These are phyloP conservation scores for Didymella lethalis DNA, from an alignment of 2,329 filamentous ascomycete species.

Conservation along the genomic window DNA sequence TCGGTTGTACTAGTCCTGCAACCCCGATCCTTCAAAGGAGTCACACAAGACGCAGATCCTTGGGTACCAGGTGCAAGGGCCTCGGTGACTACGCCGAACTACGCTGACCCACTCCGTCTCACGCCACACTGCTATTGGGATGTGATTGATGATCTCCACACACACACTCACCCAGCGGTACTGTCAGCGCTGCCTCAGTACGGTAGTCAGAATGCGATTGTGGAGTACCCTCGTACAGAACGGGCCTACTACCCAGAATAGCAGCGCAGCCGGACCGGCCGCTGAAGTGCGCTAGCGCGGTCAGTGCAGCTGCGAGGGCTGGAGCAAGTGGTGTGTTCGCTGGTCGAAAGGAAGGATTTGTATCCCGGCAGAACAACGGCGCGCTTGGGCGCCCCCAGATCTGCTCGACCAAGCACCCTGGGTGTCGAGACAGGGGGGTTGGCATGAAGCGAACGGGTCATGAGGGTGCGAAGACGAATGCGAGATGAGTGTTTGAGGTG, in stretches of 20 bases:
- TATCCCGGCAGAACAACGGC: conserved; percentile 1
- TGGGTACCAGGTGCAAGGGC: conserved; percentile 4
- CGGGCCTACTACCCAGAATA: conserved; percentile 13
- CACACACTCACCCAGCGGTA: neutral
- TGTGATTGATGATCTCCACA: conserved; percentile 7
- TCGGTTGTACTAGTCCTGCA: conserved; percentile 10
- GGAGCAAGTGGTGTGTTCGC: neutral
- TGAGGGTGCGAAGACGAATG: conserved; percentile 11
- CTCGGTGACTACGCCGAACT: conserved; percentile 12
- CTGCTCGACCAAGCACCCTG: conserved; percentile 19
- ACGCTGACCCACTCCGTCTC: conserved; percentile 12
- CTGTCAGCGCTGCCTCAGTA: neutral
- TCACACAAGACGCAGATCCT: conserved; percentile 1
- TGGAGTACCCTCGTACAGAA: neutral
- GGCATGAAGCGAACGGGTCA: neutral
- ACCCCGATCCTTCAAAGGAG: neutral
- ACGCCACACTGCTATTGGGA: conserved; percentile 11
- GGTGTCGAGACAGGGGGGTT: neutral
- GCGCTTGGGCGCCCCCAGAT: conserved; percentile 11
- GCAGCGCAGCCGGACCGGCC: conserved; percentile 18
- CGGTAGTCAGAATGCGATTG: conserved; percentile 2
- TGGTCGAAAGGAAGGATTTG: conserved; percentile 1
- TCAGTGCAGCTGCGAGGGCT: neutral
- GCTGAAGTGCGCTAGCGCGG: neutral
- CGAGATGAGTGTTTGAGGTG: conserved; percentile 1